Percentiles rank a stretch among this genome's conserved stretches.
Conservation (phyloP, 768 basidiomycete genomes). For the Mycena amicta region DNA sequence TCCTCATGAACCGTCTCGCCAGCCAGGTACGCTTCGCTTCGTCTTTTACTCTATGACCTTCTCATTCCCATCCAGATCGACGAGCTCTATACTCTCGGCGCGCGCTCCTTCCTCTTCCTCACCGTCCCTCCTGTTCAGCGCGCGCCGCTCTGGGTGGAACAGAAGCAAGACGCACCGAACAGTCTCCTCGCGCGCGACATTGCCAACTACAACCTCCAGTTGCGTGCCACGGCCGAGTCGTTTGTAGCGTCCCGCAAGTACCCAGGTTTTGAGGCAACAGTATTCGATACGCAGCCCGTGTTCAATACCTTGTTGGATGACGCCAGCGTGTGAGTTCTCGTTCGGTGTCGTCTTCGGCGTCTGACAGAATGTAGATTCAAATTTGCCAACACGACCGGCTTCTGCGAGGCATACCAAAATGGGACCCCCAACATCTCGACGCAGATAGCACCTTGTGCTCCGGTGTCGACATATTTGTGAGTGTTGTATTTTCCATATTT, state of each 20-base stretch:
- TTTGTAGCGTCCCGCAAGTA: constrained; percentile 43
- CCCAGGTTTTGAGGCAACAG: constrained; percentile 43
- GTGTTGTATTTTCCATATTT: not conserved
- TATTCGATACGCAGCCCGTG: constrained; percentile 60
- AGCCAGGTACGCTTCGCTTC: constrained; percentile 29
- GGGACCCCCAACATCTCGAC: constrained; percentile 56
- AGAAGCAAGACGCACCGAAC: constrained; percentile 38
- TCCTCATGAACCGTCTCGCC: constrained; percentile 37
- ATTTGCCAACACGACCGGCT: constrained; percentile 62
- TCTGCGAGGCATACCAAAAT: constrained; percentile 59
- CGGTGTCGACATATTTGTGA: constrained; percentile 67
- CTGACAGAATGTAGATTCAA: too few relatives aligned
- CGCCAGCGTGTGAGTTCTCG: constrained; percentile 31
- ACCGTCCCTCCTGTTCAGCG: constrained; percentile 63
- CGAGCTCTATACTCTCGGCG: constrained; percentile 49
- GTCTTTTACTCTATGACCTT: constrained; percentile 13
- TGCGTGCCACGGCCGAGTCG: constrained; percentile 36
- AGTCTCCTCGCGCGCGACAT: constrained; percentile 40
- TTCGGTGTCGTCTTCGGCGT: not conserved
- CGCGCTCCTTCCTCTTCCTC: constrained; percentile 62
- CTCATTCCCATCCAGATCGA: constrained; percentile 40
- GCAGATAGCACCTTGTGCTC: constrained; percentile 59
- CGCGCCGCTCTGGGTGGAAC: constrained; percentile 47
- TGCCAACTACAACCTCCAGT: constrained; percentile 53
- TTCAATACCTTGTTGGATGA: constrained; percentile 62